Base-by-base conservation (phyloP, 208 protist species). In the Crithidia fasciculata region DNA sequence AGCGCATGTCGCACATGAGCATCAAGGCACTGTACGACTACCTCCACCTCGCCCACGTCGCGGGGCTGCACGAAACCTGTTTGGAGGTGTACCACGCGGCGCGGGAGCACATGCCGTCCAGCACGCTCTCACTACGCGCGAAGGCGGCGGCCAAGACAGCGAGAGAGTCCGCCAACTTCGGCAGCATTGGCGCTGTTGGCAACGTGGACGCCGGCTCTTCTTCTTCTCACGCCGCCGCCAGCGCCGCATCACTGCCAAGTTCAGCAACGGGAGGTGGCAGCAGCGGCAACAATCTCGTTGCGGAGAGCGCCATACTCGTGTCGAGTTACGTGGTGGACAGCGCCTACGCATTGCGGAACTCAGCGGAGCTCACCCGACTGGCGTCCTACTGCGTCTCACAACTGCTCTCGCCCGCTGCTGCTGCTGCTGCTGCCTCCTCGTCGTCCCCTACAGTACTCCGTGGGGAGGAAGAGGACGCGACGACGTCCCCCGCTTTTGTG, bases 241-340 rank as follows among this genome's bases (percentile, higher is more conserved):
- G 0, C 28, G 28, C 28, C 28, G 28, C 28, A 28, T 28, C 28
- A 28, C 28, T 28, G 28, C 1, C 28, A 1, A 28, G 28, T 28
- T 1, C 28, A 1, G 28, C 28, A 28, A 40, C 2, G 2, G 47
- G 36, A 19, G n/a, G 8, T 5, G 56, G 12, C 10, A 63, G 44
- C 54, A 63, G 45, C n/a, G 44, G 45, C 0, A 72, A 76, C 7
- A 28, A 28, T 28, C 19, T 72, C 8, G n/a, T 67, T 0, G 16
- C 43, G 37, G 70, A 72, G 3, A 49, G 54, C 15, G 64, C 59
- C 9, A 82, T 93, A 55, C 63, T 85, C 13, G 79, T 86, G 2
- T 85, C 84, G 6, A 54, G 76, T 8, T 84, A 70, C 57, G 80
- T 95, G 0, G 81, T 95, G 16, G 90, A 95, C 54, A 91, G 85